Evolutionary conservation across 116 monocot species (phyloP).

Genomic region (Papilionanthe hybrid): DNA sequence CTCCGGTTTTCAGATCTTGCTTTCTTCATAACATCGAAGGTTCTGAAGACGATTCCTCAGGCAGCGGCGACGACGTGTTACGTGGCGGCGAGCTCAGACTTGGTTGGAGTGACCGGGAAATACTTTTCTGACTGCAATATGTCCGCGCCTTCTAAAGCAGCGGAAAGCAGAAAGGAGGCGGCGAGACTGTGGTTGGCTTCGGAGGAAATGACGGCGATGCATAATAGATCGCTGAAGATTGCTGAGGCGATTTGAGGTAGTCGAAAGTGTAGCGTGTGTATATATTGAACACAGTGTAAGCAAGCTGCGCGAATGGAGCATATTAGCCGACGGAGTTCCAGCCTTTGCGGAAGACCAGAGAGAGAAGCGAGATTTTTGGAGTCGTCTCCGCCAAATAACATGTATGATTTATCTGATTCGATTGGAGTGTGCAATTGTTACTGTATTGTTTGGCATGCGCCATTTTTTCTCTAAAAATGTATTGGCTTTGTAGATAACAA

Average conservation of each 20-base stretch:
- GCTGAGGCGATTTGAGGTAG: too few species aligned
- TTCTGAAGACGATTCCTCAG: constrained; percentile 59
- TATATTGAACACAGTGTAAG: too few species aligned
- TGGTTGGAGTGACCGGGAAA: constrained; percentile 34
- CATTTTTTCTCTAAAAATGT: too few species aligned
- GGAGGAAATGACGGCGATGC: constrained; percentile 16
- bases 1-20: constrained; percentile 32
- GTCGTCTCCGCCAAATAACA: too few species aligned
- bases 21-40: constrained; percentile 44
- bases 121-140: constrained; percentile 58
- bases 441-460: too few species aligned
- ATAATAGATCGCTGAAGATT: neutral
- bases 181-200: constrained; percentile 30
- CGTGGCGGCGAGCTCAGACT: constrained; percentile 32
- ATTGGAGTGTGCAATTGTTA: too few species aligned
- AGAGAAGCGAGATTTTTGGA: too few species aligned
- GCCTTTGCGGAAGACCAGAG: too few species aligned
- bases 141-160: constrained; percentile 33
- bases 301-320: neutral
- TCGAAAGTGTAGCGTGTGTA: too few species aligned
- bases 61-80: constrained; percentile 63
- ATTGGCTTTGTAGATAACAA: too few species aligned
- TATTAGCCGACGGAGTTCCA: constrained; percentile 39
- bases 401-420: too few species aligned
- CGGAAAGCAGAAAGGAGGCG: constrained; percentile 26